Evolutionary conservation across 2,329 filamentous ascomycete species (phyloP).

Genomic region (Colletotrichum destructivum): DNA sequence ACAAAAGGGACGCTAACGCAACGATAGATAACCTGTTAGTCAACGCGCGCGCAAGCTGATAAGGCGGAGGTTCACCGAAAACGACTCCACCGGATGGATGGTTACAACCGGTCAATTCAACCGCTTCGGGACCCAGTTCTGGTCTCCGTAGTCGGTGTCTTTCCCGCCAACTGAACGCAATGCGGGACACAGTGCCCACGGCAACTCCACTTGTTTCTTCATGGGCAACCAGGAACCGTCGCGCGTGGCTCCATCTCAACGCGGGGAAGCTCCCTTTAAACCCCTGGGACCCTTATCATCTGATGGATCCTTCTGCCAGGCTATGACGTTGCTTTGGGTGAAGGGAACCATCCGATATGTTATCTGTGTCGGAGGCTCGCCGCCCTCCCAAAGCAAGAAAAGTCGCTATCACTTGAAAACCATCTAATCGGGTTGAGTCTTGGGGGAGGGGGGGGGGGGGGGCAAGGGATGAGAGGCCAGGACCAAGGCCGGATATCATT

Average conservation of each 20-base stretch:
- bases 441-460: too few relatives aligned
- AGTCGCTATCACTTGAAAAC: constrained; percentile 11
- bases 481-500: constrained; percentile 6
- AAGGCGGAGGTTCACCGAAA: constrained; percentile 41
- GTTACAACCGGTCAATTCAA: background rate
- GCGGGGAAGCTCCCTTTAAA: constrained; percentile 24
- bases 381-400: background rate
- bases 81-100: constrained; percentile 22
- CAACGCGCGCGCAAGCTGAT: constrained; percentile 40
- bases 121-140: constrained; percentile 22
- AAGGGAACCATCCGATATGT: constrained; percentile 16
- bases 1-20: constrained; percentile 24
- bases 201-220: constrained; percentile 29
- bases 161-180: constrained; percentile 12
- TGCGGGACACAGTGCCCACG: constrained; percentile 19
- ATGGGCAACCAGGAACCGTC: background rate
- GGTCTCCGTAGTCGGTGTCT: constrained; percentile 5
- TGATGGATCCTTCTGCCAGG: constrained; percentile 20
- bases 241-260: constrained; percentile 13
- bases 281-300: constrained; percentile 25
- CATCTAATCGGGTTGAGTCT: constrained; percentile 1
- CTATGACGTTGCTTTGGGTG: constrained; percentile 14
- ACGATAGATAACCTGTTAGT: constrained; percentile 34
- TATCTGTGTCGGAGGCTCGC: constrained; percentile 23
- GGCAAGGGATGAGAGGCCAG: background rate